Percentiles rank a stretch among this genome's conserved stretches.
Evolutionary conservation across 208 protist species (phyloP).

Genomic region (Wallacemonas sp.): DNA sequence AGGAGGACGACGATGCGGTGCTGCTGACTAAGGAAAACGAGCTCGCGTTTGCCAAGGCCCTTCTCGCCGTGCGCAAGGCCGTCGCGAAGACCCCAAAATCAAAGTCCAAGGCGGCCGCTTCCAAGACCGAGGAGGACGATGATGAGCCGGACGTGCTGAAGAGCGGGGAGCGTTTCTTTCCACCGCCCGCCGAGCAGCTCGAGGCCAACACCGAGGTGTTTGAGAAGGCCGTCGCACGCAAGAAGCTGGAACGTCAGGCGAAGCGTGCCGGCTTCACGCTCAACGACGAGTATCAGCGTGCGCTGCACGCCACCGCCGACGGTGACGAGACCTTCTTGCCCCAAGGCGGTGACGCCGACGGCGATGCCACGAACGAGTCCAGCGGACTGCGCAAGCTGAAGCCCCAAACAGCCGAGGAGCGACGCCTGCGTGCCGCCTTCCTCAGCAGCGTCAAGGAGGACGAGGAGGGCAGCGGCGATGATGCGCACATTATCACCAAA

Average conservation of each 20-base stretch:
- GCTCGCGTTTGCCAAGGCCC: conserved; percentile 78
- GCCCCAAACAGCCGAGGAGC: conserved; percentile 69
- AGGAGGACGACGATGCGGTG: conserved; percentile 81
- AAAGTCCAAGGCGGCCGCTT: conserved; percentile 8
- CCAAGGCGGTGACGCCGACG: conserved; percentile 22
- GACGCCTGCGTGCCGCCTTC: conserved; percentile 68
- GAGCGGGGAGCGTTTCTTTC: conserved; percentile 59
- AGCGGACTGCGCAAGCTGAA: conserved; percentile 45
- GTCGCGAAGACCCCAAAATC: conserved; percentile 28
- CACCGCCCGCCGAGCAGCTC: conserved; percentile 70
- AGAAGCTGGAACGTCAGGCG: conserved; percentile 26
- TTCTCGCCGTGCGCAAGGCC: conserved; percentile 75
- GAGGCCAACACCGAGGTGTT: conserved; percentile 63
- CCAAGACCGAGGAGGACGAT: conserved; percentile 15
- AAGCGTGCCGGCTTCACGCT: conserved; percentile 61
- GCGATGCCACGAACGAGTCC: conserved; percentile 22
- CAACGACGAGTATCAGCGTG: conserved; percentile 80
- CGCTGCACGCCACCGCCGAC: conserved; percentile 38
- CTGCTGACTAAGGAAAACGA: conserved; percentile 81
- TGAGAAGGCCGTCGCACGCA: conserved; percentile 36
- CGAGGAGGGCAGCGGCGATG: conserved; percentile 3
- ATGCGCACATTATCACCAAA: conserved; percentile 13
- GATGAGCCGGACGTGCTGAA: conserved; percentile 20
- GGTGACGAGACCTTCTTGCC: conserved; percentile 20
- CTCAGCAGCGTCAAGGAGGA: conserved; percentile 44